Conservation (phyloP, 2,329 filamentous ascomycete species). For the Aspergillus piperis region DNA sequence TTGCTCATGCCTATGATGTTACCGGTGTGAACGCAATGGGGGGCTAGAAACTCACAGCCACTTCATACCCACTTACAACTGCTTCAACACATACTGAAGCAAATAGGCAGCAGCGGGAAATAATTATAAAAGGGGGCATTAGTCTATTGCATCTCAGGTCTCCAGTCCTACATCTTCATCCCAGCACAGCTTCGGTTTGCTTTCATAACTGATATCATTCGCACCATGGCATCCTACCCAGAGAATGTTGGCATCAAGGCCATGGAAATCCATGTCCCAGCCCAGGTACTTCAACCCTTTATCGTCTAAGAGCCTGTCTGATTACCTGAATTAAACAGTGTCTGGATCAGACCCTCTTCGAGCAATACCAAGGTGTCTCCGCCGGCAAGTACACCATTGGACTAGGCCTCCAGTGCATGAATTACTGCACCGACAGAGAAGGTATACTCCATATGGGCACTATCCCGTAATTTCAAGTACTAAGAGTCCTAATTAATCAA, state of each 20-base stretch:
- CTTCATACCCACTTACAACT: not conserved
- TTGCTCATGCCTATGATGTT: not conserved
- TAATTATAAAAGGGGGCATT: not conserved
- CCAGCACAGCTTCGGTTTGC: not conserved
- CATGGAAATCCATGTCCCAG: slow-evolving; percentile 87
- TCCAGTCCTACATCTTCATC: not conserved
- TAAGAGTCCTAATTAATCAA: not conserved
- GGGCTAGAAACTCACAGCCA: not conserved
- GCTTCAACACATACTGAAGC: not conserved
- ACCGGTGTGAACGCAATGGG: not conserved
- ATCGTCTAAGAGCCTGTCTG: slow-evolving; percentile 13
- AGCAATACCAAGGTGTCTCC: slow-evolving; percentile 81
- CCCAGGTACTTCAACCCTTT: slow-evolving; percentile 61
- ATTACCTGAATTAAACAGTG: slow-evolving; percentile 55
- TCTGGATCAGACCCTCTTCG: slow-evolving; percentile 78
- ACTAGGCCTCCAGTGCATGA: slow-evolving; percentile 87
- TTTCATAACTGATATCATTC: slow-evolving; percentile 10
- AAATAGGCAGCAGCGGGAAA: not conserved
- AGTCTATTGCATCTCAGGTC: not conserved
- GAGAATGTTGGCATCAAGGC: slow-evolving; percentile 91
- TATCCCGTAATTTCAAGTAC: not conserved
- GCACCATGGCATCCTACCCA: slow-evolving; percentile 70
- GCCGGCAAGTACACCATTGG: slow-evolving; percentile 88
- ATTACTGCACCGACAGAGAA: slow-evolving; percentile 86
- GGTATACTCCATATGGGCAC: slow-evolving; percentile 54